These are phyloP conservation scores for Rutstroemia sydowiana DNA, from an alignment of 2,329 filamentous ascomycete genomes.

Conservation along the genomic window DNA sequence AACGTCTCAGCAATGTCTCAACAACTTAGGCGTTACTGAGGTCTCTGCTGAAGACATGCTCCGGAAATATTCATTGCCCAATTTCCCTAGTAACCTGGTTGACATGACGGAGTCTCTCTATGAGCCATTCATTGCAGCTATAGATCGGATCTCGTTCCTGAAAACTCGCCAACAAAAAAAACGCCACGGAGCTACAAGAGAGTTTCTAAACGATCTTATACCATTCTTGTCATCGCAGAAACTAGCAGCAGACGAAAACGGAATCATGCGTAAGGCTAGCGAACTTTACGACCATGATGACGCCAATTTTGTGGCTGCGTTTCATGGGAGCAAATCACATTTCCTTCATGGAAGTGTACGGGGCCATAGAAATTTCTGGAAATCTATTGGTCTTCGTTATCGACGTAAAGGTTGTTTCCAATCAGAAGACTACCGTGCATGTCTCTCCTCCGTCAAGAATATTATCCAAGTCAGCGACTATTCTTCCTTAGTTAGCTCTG, in stretches of 20 bases:
- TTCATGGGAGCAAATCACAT: constrained; percentile 13
- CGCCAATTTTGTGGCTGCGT: constrained; percentile 24
- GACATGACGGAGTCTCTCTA: constrained; percentile 10
- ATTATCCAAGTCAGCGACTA: not conserved
- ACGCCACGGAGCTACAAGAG: not conserved
- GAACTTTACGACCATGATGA: constrained; percentile 24
- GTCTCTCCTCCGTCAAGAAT: constrained; percentile 9
- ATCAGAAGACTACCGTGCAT: constrained; percentile 18
- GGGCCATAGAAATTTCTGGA: constrained; percentile 15
- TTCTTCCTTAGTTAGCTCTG: not conserved
- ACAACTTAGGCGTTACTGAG: not conserved
- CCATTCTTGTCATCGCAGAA: not conserved
- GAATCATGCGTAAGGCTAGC: constrained; percentile 11
- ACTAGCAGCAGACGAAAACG: constrained; percentile 20
- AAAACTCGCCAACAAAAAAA: not conserved
- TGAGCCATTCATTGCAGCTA: too few species aligned
- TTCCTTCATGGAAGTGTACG: constrained; percentile 22
- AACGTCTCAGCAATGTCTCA: not conserved
- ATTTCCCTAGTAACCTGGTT: constrained; percentile 7
- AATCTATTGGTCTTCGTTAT: constrained; percentile 17
- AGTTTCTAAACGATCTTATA: not conserved
- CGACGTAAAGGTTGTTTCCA: constrained; percentile 7
- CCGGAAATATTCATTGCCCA: not conserved
- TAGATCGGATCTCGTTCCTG: too few species aligned
- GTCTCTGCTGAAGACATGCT: not conserved